phyloP scores from a whole-genome alignment of 2,329 filamentous ascomycete species.

The Penicillium sp. region DNA sequence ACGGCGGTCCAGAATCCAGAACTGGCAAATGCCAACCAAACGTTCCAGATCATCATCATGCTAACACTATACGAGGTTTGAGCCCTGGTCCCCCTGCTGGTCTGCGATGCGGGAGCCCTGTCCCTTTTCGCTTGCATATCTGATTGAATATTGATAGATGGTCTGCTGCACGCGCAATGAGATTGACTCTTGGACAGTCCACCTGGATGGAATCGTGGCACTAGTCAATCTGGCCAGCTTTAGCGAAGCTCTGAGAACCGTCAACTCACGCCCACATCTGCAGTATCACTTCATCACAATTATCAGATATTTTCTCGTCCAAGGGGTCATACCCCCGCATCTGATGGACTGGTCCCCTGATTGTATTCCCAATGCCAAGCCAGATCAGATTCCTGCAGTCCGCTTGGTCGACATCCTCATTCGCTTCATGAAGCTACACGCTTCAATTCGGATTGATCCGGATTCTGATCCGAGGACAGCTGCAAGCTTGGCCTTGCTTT shows the following conservation, averaged over 20 bases:
- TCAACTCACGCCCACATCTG: constrained; percentile 12
- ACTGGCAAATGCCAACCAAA: constrained; percentile 14
- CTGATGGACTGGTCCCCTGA: constrained; percentile 18
- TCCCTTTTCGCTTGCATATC: neutral
- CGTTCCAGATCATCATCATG: constrained; percentile 23
- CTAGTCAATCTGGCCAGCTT: constrained; percentile 17
- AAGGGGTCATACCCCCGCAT: constrained; percentile 9
- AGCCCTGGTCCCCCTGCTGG: neutral
- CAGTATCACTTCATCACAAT: constrained; percentile 22
- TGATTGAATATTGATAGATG: constrained; percentile 17
- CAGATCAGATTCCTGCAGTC: constrained; percentile 12
- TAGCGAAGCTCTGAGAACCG: neutral
- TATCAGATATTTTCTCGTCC: constrained; percentile 21
- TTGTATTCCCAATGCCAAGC: neutral
- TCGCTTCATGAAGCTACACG: constrained; percentile 20
- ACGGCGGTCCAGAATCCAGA: constrained; percentile 18
- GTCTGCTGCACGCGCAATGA: constrained; percentile 19
- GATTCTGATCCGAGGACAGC: constrained; percentile 2
- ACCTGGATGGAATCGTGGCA: constrained; percentile 24
- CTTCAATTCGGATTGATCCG: constrained; percentile 6
- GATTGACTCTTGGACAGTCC: constrained; percentile 21
- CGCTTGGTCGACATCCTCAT: constrained; percentile 23
- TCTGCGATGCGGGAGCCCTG: neutral
- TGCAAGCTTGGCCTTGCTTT: constrained; percentile 5
- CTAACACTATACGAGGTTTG: constrained; percentile 27